Conservation (phyloP, 495 filamentous ascomycete genomes). For the Daldinia decipiens region DNA sequence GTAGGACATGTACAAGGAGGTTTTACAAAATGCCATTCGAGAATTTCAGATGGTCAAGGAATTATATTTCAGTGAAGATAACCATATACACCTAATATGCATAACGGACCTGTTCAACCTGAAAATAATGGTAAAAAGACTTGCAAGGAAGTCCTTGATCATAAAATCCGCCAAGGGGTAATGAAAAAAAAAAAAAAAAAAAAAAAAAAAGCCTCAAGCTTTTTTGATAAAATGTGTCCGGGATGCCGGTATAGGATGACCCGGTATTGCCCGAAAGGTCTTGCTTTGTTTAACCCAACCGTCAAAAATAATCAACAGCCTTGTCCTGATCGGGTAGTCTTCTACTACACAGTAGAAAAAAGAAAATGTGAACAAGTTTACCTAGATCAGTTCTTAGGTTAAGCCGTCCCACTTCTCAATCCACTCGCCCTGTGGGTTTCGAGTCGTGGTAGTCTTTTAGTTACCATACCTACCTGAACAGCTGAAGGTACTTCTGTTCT, state of each 20-base stretch:
- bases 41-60: neutral
- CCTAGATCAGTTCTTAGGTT: slow-evolving; percentile 23
- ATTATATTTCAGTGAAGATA: neutral
- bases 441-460: slow-evolving; percentile 24
- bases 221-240: slow-evolving; percentile 30
- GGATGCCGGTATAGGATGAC: slow-evolving; percentile 38
- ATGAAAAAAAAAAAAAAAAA: slow-evolving; percentile 36
- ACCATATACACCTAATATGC: neutral
- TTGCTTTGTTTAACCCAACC: slow-evolving; percentile 26
- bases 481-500: slow-evolving; percentile 6
- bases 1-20: neutral
- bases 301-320: slow-evolving; percentile 40
- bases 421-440: slow-evolving; percentile 28
- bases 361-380: slow-evolving; percentile 29
- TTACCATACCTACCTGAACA: neutral
- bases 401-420: slow-evolving; percentile 25
- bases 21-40: neutral
- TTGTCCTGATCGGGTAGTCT: slow-evolving; percentile 49
- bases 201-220: slow-evolving; percentile 35
- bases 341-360: slow-evolving; percentile 30
- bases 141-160: neutral
- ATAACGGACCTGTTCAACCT: neutral
- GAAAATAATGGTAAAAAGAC: neutral
- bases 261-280: slow-evolving; percentile 40
- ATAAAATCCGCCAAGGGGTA: neutral